Base-by-base conservation (phyloP, 306 rosid species). In the Luffa acutangula region DNA sequence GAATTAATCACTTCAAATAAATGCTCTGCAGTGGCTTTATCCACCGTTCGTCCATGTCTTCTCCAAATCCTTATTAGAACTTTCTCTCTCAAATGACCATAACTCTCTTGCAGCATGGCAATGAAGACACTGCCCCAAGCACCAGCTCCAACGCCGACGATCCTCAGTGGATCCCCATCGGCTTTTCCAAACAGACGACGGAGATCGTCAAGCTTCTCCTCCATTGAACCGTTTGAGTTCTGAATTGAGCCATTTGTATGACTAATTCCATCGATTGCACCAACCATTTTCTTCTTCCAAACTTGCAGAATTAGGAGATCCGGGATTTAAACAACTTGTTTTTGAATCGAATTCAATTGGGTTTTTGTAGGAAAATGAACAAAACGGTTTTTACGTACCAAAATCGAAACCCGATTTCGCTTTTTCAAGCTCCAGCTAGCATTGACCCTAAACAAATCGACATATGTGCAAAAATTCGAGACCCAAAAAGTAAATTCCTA, bases 41-140 rank as follows among this genome's bases (percentile, higher is more conserved):
- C 98, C 4, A 94, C 93, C 3, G 85, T 6, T 81, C 97, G 88
- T 37, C 95, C 97, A 0, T 93, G 85, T 75, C 97, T 84, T 84
- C 98, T 88, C 97, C 98, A 94, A 82, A 94, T 92, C 89, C 98
- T 88, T 37, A 91, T 85, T 39, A 83, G 80, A 78, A 87, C 89
- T 81, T 94, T 91, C 0, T 92, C 93, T 83, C 98, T 87, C 46
- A 94, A 83, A 69, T 85, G 85, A 74, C 97, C 96, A 80, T 92
- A 94, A 79, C 86, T 85, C 17, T 94, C 97, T 52, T 92, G 98
- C 83, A 94, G 79, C 97, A 92, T 88, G 78, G 97, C 94, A 48
- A 82, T 86, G 82, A 94, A 94, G 9, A 94, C 98, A 79, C 98
- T 92, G 45, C 98, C 98, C 98, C 98, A 94, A 79, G 98, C 98